Conservation (phyloP, 1,139 yeast genomes). For the Ogataea hybrid region DNA sequence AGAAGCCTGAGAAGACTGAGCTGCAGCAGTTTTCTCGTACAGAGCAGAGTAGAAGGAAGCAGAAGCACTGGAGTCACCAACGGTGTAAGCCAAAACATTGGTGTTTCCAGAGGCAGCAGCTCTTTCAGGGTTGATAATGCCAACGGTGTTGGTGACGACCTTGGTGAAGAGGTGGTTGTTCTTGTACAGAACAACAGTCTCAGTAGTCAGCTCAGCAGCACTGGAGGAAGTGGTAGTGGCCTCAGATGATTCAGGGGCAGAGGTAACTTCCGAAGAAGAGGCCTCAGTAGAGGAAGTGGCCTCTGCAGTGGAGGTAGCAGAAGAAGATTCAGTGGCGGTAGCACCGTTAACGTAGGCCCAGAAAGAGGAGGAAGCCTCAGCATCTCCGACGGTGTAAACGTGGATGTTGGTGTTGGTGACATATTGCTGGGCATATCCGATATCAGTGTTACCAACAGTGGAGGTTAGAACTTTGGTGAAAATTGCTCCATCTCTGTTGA, state of each 20-base stretch:
- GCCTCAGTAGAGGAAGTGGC: background rate
- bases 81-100: background rate
- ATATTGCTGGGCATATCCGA: background rate
- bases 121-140: background rate
- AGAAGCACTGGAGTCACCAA: background rate
- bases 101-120: background rate
- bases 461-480: constrained; percentile 1
- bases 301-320: background rate
- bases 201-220: background rate
- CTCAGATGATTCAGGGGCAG: background rate
- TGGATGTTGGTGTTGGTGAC: background rate
- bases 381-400: constrained; percentile 2
- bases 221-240: background rate
- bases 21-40: background rate
- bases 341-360: background rate
- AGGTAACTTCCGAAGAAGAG: background rate
- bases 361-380: constrained; percentile 1
- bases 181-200: background rate
- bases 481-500: background rate
- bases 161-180: background rate
- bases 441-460: background rate
- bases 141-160: background rate
- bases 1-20: background rate
- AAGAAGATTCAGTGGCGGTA: background rate
- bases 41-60: background rate